Evolutionary conservation across 331 rosid genomes (phyloP).

Genomic region (Arachis monticola): DNA sequence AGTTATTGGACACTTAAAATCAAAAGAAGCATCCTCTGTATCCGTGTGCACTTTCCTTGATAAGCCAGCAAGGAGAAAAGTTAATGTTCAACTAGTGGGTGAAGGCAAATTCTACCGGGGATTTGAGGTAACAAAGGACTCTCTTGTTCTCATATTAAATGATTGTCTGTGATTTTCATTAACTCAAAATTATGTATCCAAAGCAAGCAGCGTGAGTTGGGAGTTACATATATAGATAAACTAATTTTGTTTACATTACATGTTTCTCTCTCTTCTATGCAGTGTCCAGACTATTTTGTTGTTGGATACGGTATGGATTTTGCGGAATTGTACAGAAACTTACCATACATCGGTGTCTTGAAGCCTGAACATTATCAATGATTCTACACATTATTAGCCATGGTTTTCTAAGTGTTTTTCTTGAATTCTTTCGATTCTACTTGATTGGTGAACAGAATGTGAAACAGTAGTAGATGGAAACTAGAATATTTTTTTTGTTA

Average conservation of each 20-base stretch:
- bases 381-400: background rate
- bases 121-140: slow-evolving; percentile 60
- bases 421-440: background rate
- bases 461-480: slow-evolving; percentile 1
- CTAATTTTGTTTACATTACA: slow-evolving; percentile 27
- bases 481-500: background rate
- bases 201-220: too few relatives aligned
- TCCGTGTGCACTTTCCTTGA: slow-evolving; percentile 89
- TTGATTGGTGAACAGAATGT: background rate
- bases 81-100: slow-evolving; percentile 57
- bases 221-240: too few relatives aligned
- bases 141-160: background rate
- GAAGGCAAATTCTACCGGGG: slow-evolving; percentile 77
- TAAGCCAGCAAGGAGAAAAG: slow-evolving; percentile 76
- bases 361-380: slow-evolving; percentile 73
- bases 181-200: too few relatives aligned
- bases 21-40: slow-evolving; percentile 79
- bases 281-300: slow-evolving; percentile 87
- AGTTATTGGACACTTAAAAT: slow-evolving; percentile 61
- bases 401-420: background rate
- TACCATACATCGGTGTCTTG: slow-evolving; percentile 88
- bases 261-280: slow-evolving; percentile 38
- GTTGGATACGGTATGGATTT: slow-evolving; percentile 98
- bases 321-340: slow-evolving; percentile 77
- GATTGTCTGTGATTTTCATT: too few relatives aligned